Percentiles rank a stretch among this genome's conserved stretches.
phyloP scores from a whole-genome alignment of 1,284 basidiomycete genomes.

The Irpex rosettiformis region DNA sequence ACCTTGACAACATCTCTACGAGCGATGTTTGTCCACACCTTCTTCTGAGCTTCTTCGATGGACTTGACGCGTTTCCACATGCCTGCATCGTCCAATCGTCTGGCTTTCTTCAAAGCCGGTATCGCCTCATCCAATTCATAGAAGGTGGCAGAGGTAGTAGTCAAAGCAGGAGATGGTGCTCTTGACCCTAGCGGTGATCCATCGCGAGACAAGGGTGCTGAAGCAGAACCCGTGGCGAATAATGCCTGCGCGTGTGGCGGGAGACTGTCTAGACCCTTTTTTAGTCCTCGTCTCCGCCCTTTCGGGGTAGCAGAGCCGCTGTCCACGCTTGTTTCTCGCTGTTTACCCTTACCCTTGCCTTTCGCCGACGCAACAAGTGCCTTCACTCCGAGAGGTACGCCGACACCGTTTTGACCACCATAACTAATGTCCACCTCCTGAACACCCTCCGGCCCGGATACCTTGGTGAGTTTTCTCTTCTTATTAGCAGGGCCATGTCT shows the following conservation, averaged over 20 bases:
- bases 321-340: conserved; percentile 42
- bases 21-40: conserved; percentile 86
- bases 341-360: conserved; percentile 42
- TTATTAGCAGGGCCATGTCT: conserved; percentile 43
- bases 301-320: conserved; percentile 37
- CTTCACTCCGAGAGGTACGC: conserved; percentile 24
- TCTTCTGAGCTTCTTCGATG: conserved; percentile 80
- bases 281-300: conserved; percentile 37
- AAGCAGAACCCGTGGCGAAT: conserved; percentile 45
- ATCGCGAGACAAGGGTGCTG: conserved; percentile 47
- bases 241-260: conserved; percentile 36
- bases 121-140: conserved; percentile 69
- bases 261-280: conserved; percentile 42
- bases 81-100: conserved; percentile 66
- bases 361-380: conserved; percentile 24
- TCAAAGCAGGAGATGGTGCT: conserved; percentile 58
- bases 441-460: conserved; percentile 30
- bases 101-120: conserved; percentile 68
- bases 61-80: conserved; percentile 73
- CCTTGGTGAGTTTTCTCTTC: conserved; percentile 44
- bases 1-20: conserved; percentile 82
- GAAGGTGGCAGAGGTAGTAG: conserved; percentile 52
- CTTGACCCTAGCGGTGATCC: conserved; percentile 43
- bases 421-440: conserved; percentile 31
- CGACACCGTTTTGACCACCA: conserved; percentile 34